Conservation (phyloP, 805 yeast genomes). For the Sugiyamaella lignohabitans region DNA sequence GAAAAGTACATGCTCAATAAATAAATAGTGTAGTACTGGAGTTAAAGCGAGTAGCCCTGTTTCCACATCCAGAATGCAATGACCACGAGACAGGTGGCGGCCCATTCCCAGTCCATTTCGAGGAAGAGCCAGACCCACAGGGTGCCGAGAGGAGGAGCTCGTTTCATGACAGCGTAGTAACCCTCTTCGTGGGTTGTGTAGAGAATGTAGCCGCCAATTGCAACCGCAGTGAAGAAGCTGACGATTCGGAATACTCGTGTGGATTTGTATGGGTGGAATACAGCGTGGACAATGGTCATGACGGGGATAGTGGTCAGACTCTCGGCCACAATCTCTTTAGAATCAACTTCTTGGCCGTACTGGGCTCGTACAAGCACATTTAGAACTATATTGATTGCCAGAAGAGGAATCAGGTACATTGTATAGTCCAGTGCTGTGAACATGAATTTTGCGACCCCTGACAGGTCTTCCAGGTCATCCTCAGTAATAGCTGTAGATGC, state of each 20-base stretch:
- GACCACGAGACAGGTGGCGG: slow-evolving; percentile 23
- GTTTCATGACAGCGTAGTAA: slow-evolving; percentile 34
- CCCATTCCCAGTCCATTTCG: slow-evolving; percentile 35
- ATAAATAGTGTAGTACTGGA: too few species aligned
- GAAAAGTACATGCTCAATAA: too few species aligned
- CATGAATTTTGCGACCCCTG: slow-evolving; percentile 21
- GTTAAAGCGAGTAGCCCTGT: slow-evolving; percentile 13
- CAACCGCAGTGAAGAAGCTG: slow-evolving; percentile 21
- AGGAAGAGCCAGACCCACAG: slow-evolving; percentile 36
- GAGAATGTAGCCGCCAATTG: slow-evolving; percentile 32
- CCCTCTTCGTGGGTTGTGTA: slow-evolving; percentile 31
- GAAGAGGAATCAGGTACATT: slow-evolving; percentile 28
- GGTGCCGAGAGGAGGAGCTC: slow-evolving; percentile 38
- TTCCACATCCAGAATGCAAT: slow-evolving; percentile 25
- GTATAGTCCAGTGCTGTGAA: slow-evolving; percentile 26
- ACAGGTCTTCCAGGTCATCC: slow-evolving; percentile 14
- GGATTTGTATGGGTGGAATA: slow-evolving; percentile 25
- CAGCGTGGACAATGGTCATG: slow-evolving; percentile 24
- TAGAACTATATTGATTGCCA: slow-evolving; percentile 31
- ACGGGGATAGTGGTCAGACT: slow-evolving; percentile 28
- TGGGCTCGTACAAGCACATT: slow-evolving; percentile 33
- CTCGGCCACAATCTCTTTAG: slow-evolving; percentile 16
- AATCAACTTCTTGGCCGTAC: slow-evolving; percentile 24
- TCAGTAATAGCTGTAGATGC: slow-evolving; percentile 3
- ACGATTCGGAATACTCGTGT: slow-evolving; percentile 19